A percentile compares a stretch with the other conserved stretches of the same genome.
Evolutionary conservation across 352 stramenopile species (phyloP).

Genomic region (Hyaloperonospora brassicae): DNA sequence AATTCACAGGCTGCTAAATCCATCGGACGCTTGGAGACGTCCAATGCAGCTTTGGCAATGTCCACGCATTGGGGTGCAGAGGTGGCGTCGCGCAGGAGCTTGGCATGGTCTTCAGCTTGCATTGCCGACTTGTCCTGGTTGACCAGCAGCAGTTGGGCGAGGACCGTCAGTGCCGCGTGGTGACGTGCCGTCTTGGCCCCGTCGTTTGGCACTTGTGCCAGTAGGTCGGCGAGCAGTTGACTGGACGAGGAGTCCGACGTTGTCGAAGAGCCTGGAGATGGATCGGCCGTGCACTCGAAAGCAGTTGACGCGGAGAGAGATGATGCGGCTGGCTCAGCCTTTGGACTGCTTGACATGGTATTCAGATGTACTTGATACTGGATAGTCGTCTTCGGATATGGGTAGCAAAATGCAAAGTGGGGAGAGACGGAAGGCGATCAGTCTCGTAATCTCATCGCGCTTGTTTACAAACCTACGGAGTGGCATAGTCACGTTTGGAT

Average conservation of each 20-base stretch:
- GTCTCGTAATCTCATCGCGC: too few relatives aligned
- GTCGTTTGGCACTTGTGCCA: constrained; percentile 14
- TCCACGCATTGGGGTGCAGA: neutral
- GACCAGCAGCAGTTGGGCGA: constrained; percentile 16
- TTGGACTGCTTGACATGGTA: too few relatives aligned
- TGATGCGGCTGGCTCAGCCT: too few relatives aligned
- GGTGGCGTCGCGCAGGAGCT: constrained; percentile 4
- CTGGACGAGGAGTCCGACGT: constrained; percentile 8
- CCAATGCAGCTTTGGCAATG: constrained; percentile 6
- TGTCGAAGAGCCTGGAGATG: neutral
- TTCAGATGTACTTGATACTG: too few relatives aligned
- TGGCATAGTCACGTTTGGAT: too few relatives aligned
- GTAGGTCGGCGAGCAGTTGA: constrained; percentile 13
- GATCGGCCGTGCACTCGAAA: too few relatives aligned
- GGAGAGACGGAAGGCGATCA: too few relatives aligned
- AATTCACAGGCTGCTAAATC: neutral
- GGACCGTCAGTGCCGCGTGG: constrained; percentile 16
- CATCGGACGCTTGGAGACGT: constrained; percentile 2
- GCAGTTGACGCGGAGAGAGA: too few relatives aligned
- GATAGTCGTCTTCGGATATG: too few relatives aligned
- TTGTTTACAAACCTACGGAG: too few relatives aligned
- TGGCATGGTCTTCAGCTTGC: constrained; percentile 11
- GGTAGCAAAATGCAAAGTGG: too few relatives aligned
- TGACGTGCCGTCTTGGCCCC: constrained; percentile 3
- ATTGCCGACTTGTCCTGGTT: constrained; percentile 13